Base-by-base conservation (phyloP, 177 flowering plant genomes). In the Telopea speciosissima region DNA sequence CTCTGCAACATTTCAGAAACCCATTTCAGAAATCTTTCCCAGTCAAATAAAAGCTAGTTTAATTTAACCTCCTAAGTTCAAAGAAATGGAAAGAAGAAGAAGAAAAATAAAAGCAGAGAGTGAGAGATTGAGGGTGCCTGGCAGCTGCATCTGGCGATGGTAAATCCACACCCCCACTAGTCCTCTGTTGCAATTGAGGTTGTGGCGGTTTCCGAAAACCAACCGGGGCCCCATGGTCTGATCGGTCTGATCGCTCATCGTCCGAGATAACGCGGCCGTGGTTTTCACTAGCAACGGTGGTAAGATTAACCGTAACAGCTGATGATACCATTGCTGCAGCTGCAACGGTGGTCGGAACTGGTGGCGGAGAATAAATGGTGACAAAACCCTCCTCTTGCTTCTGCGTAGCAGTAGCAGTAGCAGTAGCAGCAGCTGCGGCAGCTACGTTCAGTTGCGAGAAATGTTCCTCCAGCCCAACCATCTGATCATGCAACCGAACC, bases 191-290 rank as follows among this genome's bases (percentile, higher is more conserved):
- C 61, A 44, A 28, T 61, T 77, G 81, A 45, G 77, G 71, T 63
- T 74, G 81, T 8, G 77, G 84, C 17, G 66, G 77, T 70, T 77
- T 85, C 56, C 85, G 62, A 23, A 71, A 77, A 63, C 64, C 70
- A 28, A 49, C 72, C 2, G 68, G 65, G 63, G 42, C 83, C 10
- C 89, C 89, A 12, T 83, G 89, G 24, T 86, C 93, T 21, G 89
- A 87, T 84, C 90, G 83, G 22, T 86, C 93, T 21, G 89, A 87
- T 84, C 90, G 83, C 80, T 90, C 90, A 60, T 88, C 92, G 70
- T 90, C 92, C 2, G 86, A 84, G 36, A 74, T 70, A 62, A 79
- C 84, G 82, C 89, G 80, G 66, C 76, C 81, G 17, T 68, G 44
- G 52, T 77, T 82, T 44, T 87, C 94, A 19, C 78, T 80, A 40